A percentile compares a stretch with the other conserved stretches of the same genome.
phyloP scores from a whole-genome alignment of 768 basidiomycete species.

The Crucibulum laeve region DNA sequence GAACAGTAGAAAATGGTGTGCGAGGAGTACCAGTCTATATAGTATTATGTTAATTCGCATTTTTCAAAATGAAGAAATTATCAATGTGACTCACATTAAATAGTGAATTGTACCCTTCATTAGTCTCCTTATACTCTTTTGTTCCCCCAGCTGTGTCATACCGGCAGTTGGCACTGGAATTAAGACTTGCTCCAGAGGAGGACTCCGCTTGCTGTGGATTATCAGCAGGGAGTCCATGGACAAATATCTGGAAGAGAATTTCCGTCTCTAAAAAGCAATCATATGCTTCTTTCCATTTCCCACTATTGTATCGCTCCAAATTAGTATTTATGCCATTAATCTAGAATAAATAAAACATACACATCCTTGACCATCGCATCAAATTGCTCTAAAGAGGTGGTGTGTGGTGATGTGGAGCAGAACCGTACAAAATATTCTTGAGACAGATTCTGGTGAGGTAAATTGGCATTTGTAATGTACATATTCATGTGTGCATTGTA shows the following conservation, averaged over 20 bases:
- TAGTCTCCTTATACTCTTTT: constrained; percentile 11
- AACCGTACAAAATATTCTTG: constrained; percentile 30
- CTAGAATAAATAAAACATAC: constrained; percentile 1
- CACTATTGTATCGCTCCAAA: constrained; percentile 3
- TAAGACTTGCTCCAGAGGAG: constrained; percentile 16
- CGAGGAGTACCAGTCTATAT: constrained; percentile 6
- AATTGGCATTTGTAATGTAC: constrained; percentile 21
- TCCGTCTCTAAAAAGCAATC: constrained; percentile 18
- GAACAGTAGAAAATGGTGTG: constrained; percentile 4
- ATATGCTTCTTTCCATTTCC: constrained; percentile 21
- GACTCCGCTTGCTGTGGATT: constrained; percentile 28
- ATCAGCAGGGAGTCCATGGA: constrained; percentile 22
- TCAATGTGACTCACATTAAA: constrained; percentile 10
- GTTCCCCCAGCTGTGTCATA: constrained; percentile 18
- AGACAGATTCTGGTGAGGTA: constrained; percentile 17
- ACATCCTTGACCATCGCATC: constrained; percentile 17
- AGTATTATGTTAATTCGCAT: not conserved
- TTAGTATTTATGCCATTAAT: not conserved
- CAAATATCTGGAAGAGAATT: constrained; percentile 18
- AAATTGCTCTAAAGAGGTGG: constrained; percentile 24
- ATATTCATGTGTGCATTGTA: constrained; percentile 30
- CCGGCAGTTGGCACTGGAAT: constrained; percentile 18
- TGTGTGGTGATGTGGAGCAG: constrained; percentile 23
- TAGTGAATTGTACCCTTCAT: constrained; percentile 13
- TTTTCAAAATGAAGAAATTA: not conserved